A percentile compares a stretch with the other conserved stretches of the same genome.
Conservation (phyloP, 78 protist species). For the Dictyostelium firmibasis region DNA sequence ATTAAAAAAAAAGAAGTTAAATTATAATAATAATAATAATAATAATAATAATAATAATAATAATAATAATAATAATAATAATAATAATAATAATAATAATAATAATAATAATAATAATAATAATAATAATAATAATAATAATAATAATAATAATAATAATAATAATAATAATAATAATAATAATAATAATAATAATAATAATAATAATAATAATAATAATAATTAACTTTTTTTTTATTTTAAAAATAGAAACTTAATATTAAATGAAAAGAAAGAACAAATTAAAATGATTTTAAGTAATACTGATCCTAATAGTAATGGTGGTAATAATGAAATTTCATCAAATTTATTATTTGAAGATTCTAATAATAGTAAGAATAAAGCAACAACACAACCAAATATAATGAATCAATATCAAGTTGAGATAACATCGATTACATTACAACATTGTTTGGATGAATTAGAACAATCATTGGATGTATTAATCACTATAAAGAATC, state of each 20-base stretch:
- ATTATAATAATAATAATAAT: too few species aligned
- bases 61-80: too few species aligned
- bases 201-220: background rate
- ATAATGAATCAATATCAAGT: constrained; percentile 19
- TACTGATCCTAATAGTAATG: constrained; percentile 1
- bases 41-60: too few species aligned
- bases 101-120: too few species aligned
- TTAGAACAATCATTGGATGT: constrained; percentile 3
- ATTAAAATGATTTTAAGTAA: background rate
- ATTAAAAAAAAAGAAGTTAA: too few species aligned
- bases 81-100: too few species aligned
- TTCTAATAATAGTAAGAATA: background rate
- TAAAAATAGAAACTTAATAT: background rate
- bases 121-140: too few species aligned
- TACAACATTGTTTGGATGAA: constrained; percentile 49
- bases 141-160: too few species aligned
- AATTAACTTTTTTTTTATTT: background rate
- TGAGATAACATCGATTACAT: constrained; percentile 7
- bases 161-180: too few species aligned
- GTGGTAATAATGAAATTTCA: background rate
- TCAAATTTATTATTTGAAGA: background rate
- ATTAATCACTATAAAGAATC: background rate
- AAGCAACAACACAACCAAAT: background rate
- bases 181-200: too few species aligned
- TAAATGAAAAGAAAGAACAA: constrained; percentile 4